Percentiles rank a stretch among this genome's conserved stretches.
phyloP scores from a whole-genome alignment of 768 basidiomycete genomes.

The Rhodotorula babjevae region DNA sequence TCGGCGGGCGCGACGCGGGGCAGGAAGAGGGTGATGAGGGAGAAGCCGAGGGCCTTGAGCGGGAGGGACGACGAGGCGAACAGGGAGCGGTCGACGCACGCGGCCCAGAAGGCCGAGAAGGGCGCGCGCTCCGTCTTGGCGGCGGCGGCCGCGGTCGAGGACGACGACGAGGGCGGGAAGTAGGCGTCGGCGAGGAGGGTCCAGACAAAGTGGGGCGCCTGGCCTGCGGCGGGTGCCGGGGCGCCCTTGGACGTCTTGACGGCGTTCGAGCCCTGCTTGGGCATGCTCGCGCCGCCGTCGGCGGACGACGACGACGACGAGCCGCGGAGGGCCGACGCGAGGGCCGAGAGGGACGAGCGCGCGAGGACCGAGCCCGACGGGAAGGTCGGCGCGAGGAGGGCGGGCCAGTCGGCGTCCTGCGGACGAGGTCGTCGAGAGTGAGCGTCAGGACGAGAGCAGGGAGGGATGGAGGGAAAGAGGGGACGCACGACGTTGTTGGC shows the following conservation, averaged over 20 bases:
- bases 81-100: slow-evolving; percentile 85
- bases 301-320: slow-evolving; percentile 18
- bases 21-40: slow-evolving; percentile 75
- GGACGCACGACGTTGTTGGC: slow-evolving; percentile 39
- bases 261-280: slow-evolving; percentile 35
- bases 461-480: not conserved
- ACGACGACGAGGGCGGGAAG: slow-evolving; percentile 50
- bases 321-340: slow-evolving; percentile 75
- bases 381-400: slow-evolving; percentile 61
- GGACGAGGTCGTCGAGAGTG: not conserved
- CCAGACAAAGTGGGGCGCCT: slow-evolving; percentile 79
- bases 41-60: slow-evolving; percentile 94
- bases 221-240: slow-evolving; percentile 60
- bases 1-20: slow-evolving; percentile 61
- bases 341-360: slow-evolving; percentile 62
- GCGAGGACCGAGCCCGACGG: slow-evolving; percentile 68
- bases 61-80: slow-evolving; percentile 77
- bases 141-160: not conserved
- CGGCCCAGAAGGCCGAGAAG: slow-evolving; percentile 84
- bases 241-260: slow-evolving; percentile 40
- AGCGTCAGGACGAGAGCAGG: not conserved
- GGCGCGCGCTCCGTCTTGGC: slow-evolving; percentile 52
- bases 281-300: not conserved
- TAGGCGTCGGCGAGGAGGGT: slow-evolving; percentile 70
- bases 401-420: slow-evolving; percentile 61